Percentiles rank a stretch among this genome's conserved stretches.
phyloP scores from a whole-genome alignment of 441 rosid species.

The Codiaeum variegatum region DNA sequence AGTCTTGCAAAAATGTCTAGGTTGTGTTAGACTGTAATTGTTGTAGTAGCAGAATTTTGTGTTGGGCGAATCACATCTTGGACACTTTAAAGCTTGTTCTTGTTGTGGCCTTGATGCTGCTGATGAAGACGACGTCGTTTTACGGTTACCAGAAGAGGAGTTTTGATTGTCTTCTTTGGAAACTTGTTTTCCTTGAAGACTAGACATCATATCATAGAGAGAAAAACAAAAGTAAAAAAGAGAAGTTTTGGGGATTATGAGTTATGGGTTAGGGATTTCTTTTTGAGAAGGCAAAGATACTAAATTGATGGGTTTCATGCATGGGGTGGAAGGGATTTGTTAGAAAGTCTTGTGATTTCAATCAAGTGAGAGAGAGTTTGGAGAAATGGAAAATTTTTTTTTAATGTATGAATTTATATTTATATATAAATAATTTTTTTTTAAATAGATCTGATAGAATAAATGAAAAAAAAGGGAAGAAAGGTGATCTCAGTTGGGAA shows the following conservation, averaged over 20 bases:
- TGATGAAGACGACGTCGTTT: slow-evolving; percentile 16
- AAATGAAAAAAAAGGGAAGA: slow-evolving; percentile 15
- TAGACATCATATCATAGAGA: slow-evolving; percentile 38
- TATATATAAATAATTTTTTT: neutral
- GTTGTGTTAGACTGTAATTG: slow-evolving; percentile 88
- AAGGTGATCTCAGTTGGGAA: slow-evolving; percentile 7
- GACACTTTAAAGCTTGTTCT: slow-evolving; percentile 60
- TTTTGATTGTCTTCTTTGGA: slow-evolving; percentile 40
- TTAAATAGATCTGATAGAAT: slow-evolving; percentile 29
- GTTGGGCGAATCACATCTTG: slow-evolving; percentile 83
- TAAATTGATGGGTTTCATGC: slow-evolving; percentile 55
- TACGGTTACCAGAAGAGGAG: slow-evolving; percentile 34
- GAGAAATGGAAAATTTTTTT: slow-evolving; percentile 19
- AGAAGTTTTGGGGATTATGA: neutral
- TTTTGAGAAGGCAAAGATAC: slow-evolving; percentile 39
- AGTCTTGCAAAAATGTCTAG: slow-evolving; percentile 89
- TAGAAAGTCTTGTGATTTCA: slow-evolving; percentile 48
- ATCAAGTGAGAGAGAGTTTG: slow-evolving; percentile 39
- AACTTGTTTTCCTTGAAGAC: slow-evolving; percentile 31
- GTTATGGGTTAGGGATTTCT: slow-evolving; percentile 14
- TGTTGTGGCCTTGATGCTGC: slow-evolving; percentile 41
- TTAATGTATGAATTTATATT: slow-evolving; percentile 4
- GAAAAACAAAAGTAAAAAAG: neutral
- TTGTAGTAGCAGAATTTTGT: slow-evolving; percentile 97
- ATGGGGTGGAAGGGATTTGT: slow-evolving; percentile 28